These are phyloP conservation scores for Backusella tuberculispora DNA, from an alignment of 192 early-diverging fungal genomes.

Conservation along the genomic window DNA sequence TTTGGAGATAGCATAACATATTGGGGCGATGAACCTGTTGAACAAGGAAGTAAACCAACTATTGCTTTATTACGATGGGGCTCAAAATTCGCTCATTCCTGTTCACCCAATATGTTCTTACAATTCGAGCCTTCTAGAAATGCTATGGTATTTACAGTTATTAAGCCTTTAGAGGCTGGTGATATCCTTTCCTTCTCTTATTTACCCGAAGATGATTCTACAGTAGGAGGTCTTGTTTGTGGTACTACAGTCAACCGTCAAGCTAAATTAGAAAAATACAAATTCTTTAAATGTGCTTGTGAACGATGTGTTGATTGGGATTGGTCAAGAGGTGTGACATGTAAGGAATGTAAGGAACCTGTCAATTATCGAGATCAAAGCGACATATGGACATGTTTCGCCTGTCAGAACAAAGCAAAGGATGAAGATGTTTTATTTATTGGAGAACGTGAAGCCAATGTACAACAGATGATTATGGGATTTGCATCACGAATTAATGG, in stretches of 20 bases:
- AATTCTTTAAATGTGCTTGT: constrained; percentile 42
- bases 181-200: constrained; percentile 39
- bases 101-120: constrained; percentile 40
- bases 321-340: constrained; percentile 28
- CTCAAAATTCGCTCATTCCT: constrained; percentile 45
- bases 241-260: constrained; percentile 33
- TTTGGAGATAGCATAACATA: neutral
- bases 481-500: constrained; percentile 27
- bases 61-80: constrained; percentile 41
- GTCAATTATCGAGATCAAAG: neutral
- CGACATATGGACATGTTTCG: constrained; percentile 20
- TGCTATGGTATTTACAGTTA: constrained; percentile 34
- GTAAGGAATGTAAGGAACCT: constrained; percentile 15
- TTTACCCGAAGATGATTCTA: constrained; percentile 41
- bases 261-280: constrained; percentile 32
- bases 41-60: constrained; percentile 13
- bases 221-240: constrained; percentile 40
- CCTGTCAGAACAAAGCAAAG: constrained; percentile 1
- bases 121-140: constrained; percentile 32
- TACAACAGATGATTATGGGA: constrained; percentile 30
- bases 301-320: constrained; percentile 35
- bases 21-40: constrained; percentile 1
- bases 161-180: constrained; percentile 23
- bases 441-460: constrained; percentile 29
- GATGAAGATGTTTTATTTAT: constrained; percentile 22